Evolutionary conservation across 2,329 filamentous ascomycete genomes (phyloP).

Genomic region (Zymoseptoria crescenta): DNA sequence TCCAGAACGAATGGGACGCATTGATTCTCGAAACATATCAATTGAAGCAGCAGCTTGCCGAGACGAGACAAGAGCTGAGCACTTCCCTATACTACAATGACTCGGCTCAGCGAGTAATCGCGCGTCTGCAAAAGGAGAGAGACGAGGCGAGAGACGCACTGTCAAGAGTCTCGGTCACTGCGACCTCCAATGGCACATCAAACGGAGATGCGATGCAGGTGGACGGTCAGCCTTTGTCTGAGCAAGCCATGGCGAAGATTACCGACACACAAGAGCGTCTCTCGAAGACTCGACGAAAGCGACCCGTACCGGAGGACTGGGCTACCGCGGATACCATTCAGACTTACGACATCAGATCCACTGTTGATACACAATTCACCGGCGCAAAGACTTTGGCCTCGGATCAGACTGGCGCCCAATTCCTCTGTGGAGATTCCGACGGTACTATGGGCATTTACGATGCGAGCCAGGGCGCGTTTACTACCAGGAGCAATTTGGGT

Average conservation of each 20-base stretch:
- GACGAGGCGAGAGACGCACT: constrained; percentile 88
- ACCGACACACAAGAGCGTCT: constrained; percentile 76
- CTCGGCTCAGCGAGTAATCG: constrained; percentile 91
- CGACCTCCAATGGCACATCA: constrained; percentile 28
- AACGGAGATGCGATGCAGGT: constrained; percentile 87
- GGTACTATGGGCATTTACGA: constrained; percentile 73
- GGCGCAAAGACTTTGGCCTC: constrained; percentile 52
- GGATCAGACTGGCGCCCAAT: constrained; percentile 55
- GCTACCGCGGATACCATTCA: constrained; percentile 65
- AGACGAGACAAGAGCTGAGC: constrained; percentile 87
- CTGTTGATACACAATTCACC: constrained; percentile 52
- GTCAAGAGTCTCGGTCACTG: constrained; percentile 70
- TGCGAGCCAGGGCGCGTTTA: constrained; percentile 65
- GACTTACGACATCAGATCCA: constrained; percentile 47
- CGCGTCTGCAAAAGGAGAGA: constrained; percentile 78
- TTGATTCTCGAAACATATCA: constrained; percentile 87
- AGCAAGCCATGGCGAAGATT: constrained; percentile 62
- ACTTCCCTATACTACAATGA: constrained; percentile 95
- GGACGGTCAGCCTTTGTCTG: constrained; percentile 69
- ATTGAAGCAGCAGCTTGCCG: constrained; percentile 77
- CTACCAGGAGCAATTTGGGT: constrained; percentile 56
- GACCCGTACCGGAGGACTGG: constrained; percentile 78
- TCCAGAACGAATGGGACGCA: constrained; percentile 98
- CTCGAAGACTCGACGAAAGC: constrained; percentile 82
- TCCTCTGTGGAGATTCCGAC: constrained; percentile 66